These are phyloP conservation scores for Diaporthe citrichinensis DNA, from an alignment of 2,329 filamentous ascomycete genomes.

Conservation along the genomic window DNA sequence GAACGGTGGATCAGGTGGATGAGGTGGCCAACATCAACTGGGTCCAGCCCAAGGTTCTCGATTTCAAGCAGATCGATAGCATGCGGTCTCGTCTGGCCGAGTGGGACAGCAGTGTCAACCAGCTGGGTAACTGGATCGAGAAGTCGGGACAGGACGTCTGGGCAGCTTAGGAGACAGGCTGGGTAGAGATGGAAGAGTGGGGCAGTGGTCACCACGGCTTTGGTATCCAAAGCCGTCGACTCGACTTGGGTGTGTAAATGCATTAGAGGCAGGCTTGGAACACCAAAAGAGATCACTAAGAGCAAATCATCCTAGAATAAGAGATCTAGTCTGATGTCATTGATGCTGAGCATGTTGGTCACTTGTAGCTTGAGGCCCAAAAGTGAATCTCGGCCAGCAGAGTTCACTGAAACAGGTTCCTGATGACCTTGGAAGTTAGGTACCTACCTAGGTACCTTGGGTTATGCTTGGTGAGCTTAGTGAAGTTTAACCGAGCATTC, in stretches of 20 bases:
- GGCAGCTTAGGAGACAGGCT: conserved; percentile 74
- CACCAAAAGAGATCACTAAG: conserved; percentile 26
- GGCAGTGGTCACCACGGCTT: not conserved
- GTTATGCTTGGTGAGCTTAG: not conserved
- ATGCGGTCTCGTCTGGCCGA: conserved; percentile 91
- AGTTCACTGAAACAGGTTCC: not conserved
- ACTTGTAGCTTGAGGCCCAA: not conserved
- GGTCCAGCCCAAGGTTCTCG: conserved; percentile 98
- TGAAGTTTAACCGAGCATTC: not conserved
- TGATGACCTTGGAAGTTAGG: too few relatives aligned
- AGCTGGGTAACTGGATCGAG: conserved; percentile 98
- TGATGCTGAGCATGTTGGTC: too few relatives aligned
- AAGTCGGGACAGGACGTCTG: conserved; percentile 94
- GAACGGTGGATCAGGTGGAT: conserved; percentile 96
- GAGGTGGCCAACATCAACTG: conserved; percentile 96
- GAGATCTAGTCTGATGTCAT: not conserved
- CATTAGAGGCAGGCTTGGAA: conserved; percentile 35
- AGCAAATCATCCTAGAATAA: conserved; percentile 12
- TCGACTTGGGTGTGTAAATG: conserved; percentile 32
- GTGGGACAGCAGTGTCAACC: conserved; percentile 96
- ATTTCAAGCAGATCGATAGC: conserved; percentile 93
- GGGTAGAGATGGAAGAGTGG: not conserved
- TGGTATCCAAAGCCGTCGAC: not conserved
- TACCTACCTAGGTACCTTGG: not conserved
- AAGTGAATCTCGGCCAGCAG: not conserved